phyloP scores from a whole-genome alignment of 2,329 filamentous ascomycete genomes.

The Apiospora saccharicola region DNA sequence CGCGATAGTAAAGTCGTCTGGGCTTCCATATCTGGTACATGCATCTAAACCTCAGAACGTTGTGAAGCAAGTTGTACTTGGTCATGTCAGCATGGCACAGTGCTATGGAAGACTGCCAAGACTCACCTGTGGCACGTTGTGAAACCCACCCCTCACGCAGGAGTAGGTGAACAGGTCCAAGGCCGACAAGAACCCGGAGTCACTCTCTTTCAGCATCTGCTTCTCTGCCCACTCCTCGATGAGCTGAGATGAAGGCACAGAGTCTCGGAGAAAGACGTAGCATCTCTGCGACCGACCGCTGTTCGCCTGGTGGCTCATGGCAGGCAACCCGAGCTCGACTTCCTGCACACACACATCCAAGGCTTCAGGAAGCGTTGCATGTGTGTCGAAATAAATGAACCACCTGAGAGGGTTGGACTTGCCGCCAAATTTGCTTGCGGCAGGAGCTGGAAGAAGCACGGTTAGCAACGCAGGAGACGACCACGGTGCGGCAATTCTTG shows the following conservation, averaged over 20 bases:
- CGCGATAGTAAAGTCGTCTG: constrained; percentile 44
- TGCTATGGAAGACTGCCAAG: background rate
- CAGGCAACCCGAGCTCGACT: constrained; percentile 4
- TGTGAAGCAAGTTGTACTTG: constrained; percentile 45
- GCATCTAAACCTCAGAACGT: constrained; percentile 56
- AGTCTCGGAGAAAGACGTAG: constrained; percentile 11
- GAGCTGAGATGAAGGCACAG: constrained; percentile 3
- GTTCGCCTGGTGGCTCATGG: constrained; percentile 8
- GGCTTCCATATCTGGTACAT: constrained; percentile 59
- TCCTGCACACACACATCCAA: constrained; percentile 20
- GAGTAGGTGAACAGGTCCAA: constrained; percentile 22
- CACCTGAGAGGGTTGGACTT: constrained; percentile 18
- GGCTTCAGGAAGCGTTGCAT: constrained; percentile 8
- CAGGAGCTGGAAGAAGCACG: constrained; percentile 12
- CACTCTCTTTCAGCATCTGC: constrained; percentile 49
- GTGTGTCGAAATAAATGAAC: constrained; percentile 13
- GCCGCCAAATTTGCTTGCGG: constrained; percentile 11
- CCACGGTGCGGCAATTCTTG: background rate
- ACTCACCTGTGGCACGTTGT: constrained; percentile 22
- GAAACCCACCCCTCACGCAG: background rate
- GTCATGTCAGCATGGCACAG: constrained; percentile 43
- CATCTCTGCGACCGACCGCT: constrained; percentile 13
- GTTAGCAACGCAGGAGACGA: background rate
- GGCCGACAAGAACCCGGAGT: constrained; percentile 42
- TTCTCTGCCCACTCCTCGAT: constrained; percentile 30